phyloP scores from a whole-genome alignment of 345 rosid species.

The Diplotaxis tenuifolia region DNA sequence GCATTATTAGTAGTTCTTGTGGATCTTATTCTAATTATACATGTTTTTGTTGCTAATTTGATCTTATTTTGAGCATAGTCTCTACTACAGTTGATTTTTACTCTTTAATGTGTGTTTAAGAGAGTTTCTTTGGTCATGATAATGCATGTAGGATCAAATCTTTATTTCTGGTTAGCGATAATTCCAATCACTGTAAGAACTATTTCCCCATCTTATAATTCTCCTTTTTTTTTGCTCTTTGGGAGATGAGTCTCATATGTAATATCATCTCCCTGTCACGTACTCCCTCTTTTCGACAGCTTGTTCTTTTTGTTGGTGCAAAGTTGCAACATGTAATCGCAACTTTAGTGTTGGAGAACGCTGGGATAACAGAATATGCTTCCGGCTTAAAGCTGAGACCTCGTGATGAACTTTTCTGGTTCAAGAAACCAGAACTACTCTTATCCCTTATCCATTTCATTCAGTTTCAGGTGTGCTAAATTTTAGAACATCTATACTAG shows the following conservation, averaged over 20 bases:
- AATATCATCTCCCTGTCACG: not conserved
- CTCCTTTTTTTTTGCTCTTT: not conserved
- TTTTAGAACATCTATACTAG: not conserved
- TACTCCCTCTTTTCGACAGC: not conserved
- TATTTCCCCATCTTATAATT: not conserved
- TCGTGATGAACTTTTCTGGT: conserved; percentile 96
- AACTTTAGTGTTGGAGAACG: conserved; percentile 71
- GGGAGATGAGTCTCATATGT: not conserved
- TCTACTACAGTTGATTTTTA: not conserved
- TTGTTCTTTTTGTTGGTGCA: conserved; percentile 74
- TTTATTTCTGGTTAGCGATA: conserved; percentile 93
- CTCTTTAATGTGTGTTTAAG: conserved; percentile 1
- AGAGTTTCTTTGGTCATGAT: conserved; percentile 8
- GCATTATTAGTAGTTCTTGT: not conserved
- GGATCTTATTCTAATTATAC: no score
- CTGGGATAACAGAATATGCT: conserved; percentile 53
- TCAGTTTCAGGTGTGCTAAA: conserved; percentile 62
- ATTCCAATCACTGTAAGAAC: conserved; percentile 75
- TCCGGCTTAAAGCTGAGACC: conserved; percentile 59
- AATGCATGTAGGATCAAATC: conserved; percentile 76
- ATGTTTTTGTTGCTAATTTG: not conserved
- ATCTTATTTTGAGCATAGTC: not conserved
- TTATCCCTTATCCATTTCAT: conserved; percentile 81
- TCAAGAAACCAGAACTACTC: conserved; percentile 79
- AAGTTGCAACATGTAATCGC: conserved; percentile 91